Conservation (phyloP, 1,284 basidiomycete species). For the Neolentinus lepideus region DNA sequence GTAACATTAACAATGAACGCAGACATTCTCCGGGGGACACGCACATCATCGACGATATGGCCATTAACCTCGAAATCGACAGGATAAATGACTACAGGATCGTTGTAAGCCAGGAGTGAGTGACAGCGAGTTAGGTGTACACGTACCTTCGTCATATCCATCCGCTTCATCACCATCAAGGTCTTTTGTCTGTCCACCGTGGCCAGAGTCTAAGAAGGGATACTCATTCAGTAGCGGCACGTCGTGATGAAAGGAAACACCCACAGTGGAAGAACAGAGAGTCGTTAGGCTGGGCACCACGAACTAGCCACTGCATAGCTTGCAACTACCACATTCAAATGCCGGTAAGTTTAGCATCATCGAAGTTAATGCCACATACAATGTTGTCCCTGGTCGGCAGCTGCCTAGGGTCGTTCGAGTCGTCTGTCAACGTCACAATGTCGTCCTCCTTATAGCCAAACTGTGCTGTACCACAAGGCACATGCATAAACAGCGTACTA, state of each 20-base stretch:
- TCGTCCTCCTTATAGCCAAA: slow-evolving; percentile 74
- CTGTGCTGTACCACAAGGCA: slow-evolving; percentile 32
- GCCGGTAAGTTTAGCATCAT: neutral
- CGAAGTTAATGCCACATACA: slow-evolving; percentile 30
- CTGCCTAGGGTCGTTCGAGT: slow-evolving; percentile 53
- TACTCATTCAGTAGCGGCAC: neutral
- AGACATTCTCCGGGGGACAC: slow-evolving; percentile 14
- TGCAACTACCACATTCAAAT: slow-evolving; percentile 35
- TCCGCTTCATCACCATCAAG: slow-evolving; percentile 61
- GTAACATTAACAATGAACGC: slow-evolving; percentile 1
- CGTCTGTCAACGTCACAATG: slow-evolving; percentile 85
- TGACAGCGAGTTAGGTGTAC: neutral
- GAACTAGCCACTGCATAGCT: slow-evolving; percentile 90
- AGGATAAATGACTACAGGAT: slow-evolving; percentile 69
- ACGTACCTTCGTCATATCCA: slow-evolving; percentile 59
- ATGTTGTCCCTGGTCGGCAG: slow-evolving; percentile 81
- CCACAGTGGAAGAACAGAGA: slow-evolving; percentile 90
- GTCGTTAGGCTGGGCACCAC: slow-evolving; percentile 73
- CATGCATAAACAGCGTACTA: neutral
- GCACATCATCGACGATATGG: slow-evolving; percentile 80
- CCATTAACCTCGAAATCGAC: slow-evolving; percentile 67
- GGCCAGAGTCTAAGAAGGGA: slow-evolving; percentile 53
- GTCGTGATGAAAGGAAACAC: slow-evolving; percentile 14
- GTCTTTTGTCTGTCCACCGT: slow-evolving; percentile 80
- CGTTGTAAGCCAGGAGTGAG: neutral